These are phyloP conservation scores for Penicillium sp. DNA, from an alignment of 2,329 filamentous ascomycete species.

Conservation along the genomic window DNA sequence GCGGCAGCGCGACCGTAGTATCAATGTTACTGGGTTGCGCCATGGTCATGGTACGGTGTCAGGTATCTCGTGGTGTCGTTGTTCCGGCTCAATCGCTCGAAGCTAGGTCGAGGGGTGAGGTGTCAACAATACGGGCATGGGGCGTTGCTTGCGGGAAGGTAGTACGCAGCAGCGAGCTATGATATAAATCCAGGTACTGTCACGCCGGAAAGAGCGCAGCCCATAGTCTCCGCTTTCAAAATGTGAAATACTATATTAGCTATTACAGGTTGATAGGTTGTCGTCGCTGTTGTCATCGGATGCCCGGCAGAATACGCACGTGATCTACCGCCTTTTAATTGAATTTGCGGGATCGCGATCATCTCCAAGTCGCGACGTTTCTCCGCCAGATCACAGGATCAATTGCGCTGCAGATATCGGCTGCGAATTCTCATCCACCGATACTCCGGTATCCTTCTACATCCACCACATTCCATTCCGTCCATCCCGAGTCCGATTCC, in stretches of 20 bases:
- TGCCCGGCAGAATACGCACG: conserved; percentile 27
- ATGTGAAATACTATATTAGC: background rate
- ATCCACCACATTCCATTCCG: background rate
- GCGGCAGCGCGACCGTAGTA: conserved; percentile 65
- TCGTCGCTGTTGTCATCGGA: conserved; percentile 19
- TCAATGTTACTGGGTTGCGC: conserved; percentile 43
- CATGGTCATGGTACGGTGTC: conserved; percentile 28
- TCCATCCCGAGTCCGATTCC: background rate
- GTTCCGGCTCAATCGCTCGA: conserved; percentile 9
- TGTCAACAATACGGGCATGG: conserved; percentile 6
- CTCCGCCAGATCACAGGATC: background rate
- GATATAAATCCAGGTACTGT: conserved; percentile 1
- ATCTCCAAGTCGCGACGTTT: background rate
- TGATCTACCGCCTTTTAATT: conserved; percentile 35
- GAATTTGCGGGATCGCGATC: conserved; percentile 8
- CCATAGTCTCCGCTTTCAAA: conserved; percentile 4
- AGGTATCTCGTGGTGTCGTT: background rate
- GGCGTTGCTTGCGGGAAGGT: background rate
- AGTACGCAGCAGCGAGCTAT: background rate
- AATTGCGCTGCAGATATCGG: background rate
- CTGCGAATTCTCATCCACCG: background rate
- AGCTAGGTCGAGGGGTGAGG: conserved; percentile 7
- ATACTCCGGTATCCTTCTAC: background rate
- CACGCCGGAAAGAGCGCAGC: conserved; percentile 6
- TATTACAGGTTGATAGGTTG: conserved; percentile 5